Conservation (phyloP, 176 grass and related monocot genomes). For the Oryza glaberrima region DNA sequence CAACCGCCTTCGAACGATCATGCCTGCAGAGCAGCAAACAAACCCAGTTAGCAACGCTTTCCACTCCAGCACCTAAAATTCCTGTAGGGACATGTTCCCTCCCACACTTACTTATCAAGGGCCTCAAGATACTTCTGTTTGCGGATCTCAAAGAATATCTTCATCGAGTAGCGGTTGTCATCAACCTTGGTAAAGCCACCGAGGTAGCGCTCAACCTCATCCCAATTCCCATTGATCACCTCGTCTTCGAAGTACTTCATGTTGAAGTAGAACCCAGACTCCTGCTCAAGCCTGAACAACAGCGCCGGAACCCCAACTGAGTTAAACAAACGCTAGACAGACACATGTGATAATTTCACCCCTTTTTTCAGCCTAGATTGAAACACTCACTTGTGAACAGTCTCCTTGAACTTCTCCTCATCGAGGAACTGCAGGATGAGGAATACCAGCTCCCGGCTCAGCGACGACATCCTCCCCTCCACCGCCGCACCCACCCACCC, state of each 20-base stretch:
- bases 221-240: conserved; percentile 84
- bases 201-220: conserved; percentile 85
- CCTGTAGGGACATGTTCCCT: background rate
- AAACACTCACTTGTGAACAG: conserved; percentile 76
- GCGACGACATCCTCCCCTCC: conserved; percentile 60
- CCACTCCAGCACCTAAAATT: conserved; percentile 7
- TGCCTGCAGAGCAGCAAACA: conserved; percentile 57
- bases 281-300: conserved; percentile 74
- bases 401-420: conserved; percentile 93
- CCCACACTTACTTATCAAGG: conserved; percentile 70
- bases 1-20: conserved; percentile 95
- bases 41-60: conserved; percentile 1
- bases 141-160: conserved; percentile 96
- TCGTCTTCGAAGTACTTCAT: conserved; percentile 94
- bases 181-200: conserved; percentile 86
- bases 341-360: background rate
- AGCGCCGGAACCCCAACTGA: background rate
- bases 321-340: background rate
- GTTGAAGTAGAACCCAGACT: conserved; percentile 95
- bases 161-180: conserved; percentile 83
- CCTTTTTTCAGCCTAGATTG: background rate
- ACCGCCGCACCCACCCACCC: conserved; percentile 44
- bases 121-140: conserved; percentile 92
- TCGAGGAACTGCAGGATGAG: conserved; percentile 94
- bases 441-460: conserved; percentile 78